These are phyloP conservation scores for Acanthamoeba royreba DNA, from an alignment of 208 protist genomes.

Conservation along the genomic window DNA sequence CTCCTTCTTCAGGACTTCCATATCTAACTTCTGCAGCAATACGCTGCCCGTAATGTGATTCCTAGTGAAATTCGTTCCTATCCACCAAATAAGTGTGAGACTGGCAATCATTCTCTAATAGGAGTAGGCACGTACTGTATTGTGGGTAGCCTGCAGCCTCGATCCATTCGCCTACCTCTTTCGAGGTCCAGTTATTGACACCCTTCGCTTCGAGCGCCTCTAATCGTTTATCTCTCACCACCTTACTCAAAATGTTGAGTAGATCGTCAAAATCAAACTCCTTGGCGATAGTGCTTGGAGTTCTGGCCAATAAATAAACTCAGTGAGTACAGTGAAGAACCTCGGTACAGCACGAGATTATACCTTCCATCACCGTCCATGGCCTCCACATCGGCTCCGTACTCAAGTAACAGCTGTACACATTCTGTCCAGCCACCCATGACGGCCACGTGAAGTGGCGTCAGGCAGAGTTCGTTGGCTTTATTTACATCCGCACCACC, in stretches of 20 bases:
- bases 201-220: neutral
- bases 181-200: neutral
- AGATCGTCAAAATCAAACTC: neutral
- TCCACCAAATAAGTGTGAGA: neutral
- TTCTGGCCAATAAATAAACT: neutral
- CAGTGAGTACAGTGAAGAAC: neutral
- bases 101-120: neutral
- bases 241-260: neutral
- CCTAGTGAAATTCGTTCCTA: neutral
- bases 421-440: neutral
- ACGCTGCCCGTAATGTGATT: neutral
- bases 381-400: neutral
- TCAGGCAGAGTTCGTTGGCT: neutral
- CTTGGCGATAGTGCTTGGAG: neutral
- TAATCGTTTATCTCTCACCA: neutral
- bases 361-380: neutral
- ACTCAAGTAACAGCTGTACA: neutral
- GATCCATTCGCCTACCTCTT: neutral
- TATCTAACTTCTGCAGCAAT: slow-evolving; percentile 8
- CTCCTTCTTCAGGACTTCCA: slow-evolving; percentile 22
- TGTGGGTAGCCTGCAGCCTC: neutral
- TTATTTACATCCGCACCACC: neutral
- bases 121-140: neutral
- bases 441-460: neutral
- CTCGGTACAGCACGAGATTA: neutral